Evolutionary conservation across 306 rosid genomes (phyloP), one percentile per base, ranked within the genome.

Genomic region (Dicorynia guianensis): DNA sequence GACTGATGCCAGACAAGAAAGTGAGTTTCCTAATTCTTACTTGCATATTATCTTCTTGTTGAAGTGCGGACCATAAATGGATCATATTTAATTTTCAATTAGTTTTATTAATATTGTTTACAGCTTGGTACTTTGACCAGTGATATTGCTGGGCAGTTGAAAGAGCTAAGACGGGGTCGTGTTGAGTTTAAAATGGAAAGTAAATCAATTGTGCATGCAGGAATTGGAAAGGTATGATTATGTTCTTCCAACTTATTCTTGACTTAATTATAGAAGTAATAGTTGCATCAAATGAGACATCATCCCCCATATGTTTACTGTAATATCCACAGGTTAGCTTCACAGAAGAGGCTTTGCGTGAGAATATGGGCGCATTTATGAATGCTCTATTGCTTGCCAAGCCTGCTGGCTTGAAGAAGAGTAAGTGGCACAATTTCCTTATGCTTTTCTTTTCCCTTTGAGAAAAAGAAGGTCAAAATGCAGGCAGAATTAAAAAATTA

Each of bases 101-200:
- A 71, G 73, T 35, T 65, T 43, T 77, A 43, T 76, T 74, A 57
- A 75, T 76, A 53, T 82, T 39, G 84, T 66, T 46, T 83, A 75
- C 89, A 95, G 97, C 87, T 87, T 73, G 97, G 97, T 81, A 95
- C 99, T 84, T 87, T 95, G 71, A 95, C 99, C 20, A 87, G 84
- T 78, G 99, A 95, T 82, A 83, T 95, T 81, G 67, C 81, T 52
- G 97, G 94, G 80, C 97, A 94, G 79, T 72, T 95, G 77, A 88
- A 89, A 66, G 89, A 93, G 77, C 89, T 92, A 78, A 89, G 91
- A 49, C 88, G 78, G 49, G 97, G 99, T 35, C 97, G 92, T 12
- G 83, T 90, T 69, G 97, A 90, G 71, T 95, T 92, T 80, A 95
- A 89, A 81, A 95, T 95, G 99, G 99, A 95, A 82, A 87, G 87